Evolutionary conservation across 169 alveolate genomes (phyloP).

Genomic region (Babesia caballi): DNA sequence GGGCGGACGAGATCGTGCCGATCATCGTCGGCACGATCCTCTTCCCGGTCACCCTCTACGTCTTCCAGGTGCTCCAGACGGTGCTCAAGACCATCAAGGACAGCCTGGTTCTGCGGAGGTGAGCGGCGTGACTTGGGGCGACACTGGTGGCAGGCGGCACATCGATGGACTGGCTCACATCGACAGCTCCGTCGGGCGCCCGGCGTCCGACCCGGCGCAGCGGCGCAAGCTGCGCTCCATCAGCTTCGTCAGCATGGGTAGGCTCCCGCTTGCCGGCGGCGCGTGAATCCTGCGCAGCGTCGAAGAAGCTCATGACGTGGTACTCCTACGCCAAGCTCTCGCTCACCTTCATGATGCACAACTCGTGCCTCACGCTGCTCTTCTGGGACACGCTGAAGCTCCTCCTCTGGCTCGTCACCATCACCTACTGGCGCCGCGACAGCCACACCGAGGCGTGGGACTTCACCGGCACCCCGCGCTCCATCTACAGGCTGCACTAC

Average conservation of each 20-base stretch:
- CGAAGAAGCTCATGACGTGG: slow-evolving; percentile 25
- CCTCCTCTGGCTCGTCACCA: slow-evolving; percentile 44
- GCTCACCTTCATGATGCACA: slow-evolving; percentile 56
- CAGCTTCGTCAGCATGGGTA: neutral
- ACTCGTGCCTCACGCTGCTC: slow-evolving; percentile 50
- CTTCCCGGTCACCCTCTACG: slow-evolving; percentile 39
- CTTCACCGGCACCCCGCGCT: slow-evolving; percentile 23
- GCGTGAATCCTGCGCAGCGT: neutral
- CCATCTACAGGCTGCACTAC: slow-evolving; percentile 50
- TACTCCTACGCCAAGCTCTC: slow-evolving; percentile 49
- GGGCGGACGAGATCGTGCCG: slow-evolving; percentile 43
- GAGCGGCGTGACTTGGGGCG: neutral
- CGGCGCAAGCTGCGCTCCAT: neutral
- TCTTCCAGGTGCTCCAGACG: slow-evolving; percentile 28
- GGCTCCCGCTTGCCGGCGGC: neutral
- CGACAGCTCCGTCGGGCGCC: slow-evolving; percentile 11
- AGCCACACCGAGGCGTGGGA: slow-evolving; percentile 22
- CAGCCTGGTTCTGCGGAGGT: slow-evolving; percentile 20
- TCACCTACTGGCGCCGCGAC: slow-evolving; percentile 55
- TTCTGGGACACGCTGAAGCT: slow-evolving; percentile 57
- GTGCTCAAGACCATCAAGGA: slow-evolving; percentile 14
- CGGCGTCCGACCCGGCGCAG: neutral
- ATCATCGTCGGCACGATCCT: slow-evolving; percentile 46
- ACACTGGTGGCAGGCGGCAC: slow-evolving; percentile 11
- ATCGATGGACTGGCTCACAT: slow-evolving; percentile 15